Percentiles rank a stretch among this genome's conserved stretches.
phyloP scores from a whole-genome alignment of 73 alveolate species.

The Paramecium primaurelia region DNA sequence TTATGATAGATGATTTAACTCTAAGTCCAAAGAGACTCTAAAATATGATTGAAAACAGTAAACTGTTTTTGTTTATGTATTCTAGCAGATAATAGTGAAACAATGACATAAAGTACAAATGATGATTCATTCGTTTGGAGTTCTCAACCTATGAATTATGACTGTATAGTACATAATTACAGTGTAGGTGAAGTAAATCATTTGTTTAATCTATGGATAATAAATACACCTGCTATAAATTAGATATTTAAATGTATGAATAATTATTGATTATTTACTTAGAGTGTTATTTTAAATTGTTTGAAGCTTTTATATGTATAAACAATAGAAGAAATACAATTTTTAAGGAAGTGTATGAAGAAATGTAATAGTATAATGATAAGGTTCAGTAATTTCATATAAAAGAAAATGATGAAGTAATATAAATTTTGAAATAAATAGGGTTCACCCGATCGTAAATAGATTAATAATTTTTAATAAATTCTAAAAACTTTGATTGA shows the following conservation, averaged over 20 bases:
- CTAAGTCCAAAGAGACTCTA: background rate
- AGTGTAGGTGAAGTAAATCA: background rate
- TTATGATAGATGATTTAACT: background rate
- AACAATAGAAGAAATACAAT: background rate
- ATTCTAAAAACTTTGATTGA: background rate
- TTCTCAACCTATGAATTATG: background rate
- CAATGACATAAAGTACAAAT: background rate
- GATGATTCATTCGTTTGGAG: constrained; percentile 3
- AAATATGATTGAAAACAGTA: background rate
- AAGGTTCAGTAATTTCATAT: background rate
- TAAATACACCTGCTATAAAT: background rate
- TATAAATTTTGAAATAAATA: background rate
- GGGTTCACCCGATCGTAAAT: background rate
- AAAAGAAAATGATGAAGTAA: constrained; percentile 2
- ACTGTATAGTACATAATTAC: background rate
- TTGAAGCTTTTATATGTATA: background rate
- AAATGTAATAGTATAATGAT: background rate
- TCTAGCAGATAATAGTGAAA: background rate
- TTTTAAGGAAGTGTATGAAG: background rate
- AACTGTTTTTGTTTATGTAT: background rate
- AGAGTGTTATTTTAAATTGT: background rate
- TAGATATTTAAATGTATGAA: background rate
- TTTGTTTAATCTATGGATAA: background rate
- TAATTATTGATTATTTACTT: background rate
- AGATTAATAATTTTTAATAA: background rate